Percentiles rank a stretch among this genome's conserved stretches.
phyloP scores from a whole-genome alignment of 1,139 yeast genomes.

The Suhomyces bribrorum region DNA sequence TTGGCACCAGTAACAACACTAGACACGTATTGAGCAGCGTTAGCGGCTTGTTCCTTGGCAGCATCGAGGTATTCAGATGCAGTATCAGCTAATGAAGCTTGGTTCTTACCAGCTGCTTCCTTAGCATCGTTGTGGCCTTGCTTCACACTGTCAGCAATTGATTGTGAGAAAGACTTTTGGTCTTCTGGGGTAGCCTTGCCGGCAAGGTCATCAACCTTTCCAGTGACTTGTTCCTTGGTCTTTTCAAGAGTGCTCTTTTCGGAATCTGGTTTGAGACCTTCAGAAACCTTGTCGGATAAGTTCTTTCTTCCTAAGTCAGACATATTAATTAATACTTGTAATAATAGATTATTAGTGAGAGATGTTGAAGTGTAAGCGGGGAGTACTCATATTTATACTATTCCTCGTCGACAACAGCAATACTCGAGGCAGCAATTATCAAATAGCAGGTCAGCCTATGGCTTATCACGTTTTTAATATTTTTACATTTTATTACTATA shows the following conservation, averaged over 20 bases:
- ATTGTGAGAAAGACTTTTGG: slow-evolving; percentile 69
- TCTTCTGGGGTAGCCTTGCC: slow-evolving; percentile 59
- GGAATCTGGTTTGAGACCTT: slow-evolving; percentile 70
- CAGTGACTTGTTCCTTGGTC: slow-evolving; percentile 72
- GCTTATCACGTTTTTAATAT: background rate
- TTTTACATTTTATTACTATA: background rate
- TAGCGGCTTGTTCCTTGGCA: slow-evolving; percentile 61
- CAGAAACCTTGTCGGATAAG: slow-evolving; percentile 66
- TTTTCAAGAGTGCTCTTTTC: slow-evolving; percentile 65
- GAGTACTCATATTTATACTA: background rate
- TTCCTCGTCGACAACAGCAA: background rate
- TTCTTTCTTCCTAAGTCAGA: slow-evolving; percentile 80
- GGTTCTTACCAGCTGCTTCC: slow-evolving; percentile 23
- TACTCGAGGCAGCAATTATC: too few species aligned
- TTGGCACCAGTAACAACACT: slow-evolving; percentile 60
- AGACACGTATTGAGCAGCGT: slow-evolving; percentile 64
- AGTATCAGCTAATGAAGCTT: slow-evolving; percentile 51
- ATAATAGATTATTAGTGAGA: too few species aligned
- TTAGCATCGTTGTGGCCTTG: slow-evolving; percentile 50
- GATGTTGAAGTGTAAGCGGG: too few species aligned
- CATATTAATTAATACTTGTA: too few species aligned
- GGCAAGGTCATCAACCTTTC: slow-evolving; percentile 63
- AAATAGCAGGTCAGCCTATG: background rate
- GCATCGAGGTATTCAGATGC: slow-evolving; percentile 61
- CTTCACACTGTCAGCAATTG: slow-evolving; percentile 51